Base-by-base conservation (phyloP, 108 stramenopile genomes). In the Nitzschia palea region DNA sequence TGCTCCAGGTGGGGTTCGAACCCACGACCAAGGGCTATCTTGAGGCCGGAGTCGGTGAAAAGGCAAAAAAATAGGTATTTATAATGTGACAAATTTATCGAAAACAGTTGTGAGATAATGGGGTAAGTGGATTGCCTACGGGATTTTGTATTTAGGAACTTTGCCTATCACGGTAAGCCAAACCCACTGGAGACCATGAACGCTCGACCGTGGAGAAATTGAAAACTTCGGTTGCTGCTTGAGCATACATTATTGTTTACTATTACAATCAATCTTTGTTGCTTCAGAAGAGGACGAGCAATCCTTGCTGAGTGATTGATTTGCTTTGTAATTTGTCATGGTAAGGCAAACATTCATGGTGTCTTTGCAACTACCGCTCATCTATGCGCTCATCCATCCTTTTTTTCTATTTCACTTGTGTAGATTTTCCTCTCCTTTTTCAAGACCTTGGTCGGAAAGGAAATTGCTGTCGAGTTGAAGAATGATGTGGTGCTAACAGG, bases 371-470 rank as follows among this genome's bases (percentile, higher is more conserved):
- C 14, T 42, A 14, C 40, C 14, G 40, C 14, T 9, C 9, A 12
- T 42, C 9, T 42, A 42, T 9, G 40, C 40, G 14, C 1, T 23
- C 51, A 52, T 26, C 20, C 20, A 22, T 26, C 1, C 20, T 6
- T 6, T 6, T 17, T 23, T 6, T 35, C 25, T 1, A 0, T 9
- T 57, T 31, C n/a, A n/a, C n/a, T n/a, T n/a, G n/a, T 51, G 1
- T 68, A 98, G 99, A 80, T 99, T 68, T 99, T 99, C 75, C 91
- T 94, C 61, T 97, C 98, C 34, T 98, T 99, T 68, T 99, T 99
- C 97, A 99, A 99, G 79, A 99, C 97, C n/a, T 86, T 99, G 47
- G 97, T 98, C 26, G 97, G 97, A 44, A 98, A 99, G 68, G 94
- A 97, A 55, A 84, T 99, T 37, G 96, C 95, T 4, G 97, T 99